Base-by-base conservation (phyloP, 2,329 filamentous ascomycete genomes). In the Clonostachys rosea region DNA sequence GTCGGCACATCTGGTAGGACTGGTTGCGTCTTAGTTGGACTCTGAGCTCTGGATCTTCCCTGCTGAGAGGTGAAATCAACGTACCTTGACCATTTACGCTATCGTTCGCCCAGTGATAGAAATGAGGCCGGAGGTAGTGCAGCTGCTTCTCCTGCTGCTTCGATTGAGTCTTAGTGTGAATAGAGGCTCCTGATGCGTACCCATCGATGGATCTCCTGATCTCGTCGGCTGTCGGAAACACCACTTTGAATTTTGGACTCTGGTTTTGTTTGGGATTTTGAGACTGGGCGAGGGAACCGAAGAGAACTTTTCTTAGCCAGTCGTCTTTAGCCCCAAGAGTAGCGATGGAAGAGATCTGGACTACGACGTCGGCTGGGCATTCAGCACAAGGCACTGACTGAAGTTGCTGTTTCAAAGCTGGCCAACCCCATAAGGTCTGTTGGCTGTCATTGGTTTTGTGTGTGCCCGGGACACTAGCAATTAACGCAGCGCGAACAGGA, bases 201-300 rank as follows among this genome's bases (percentile, higher is more conserved):
- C 91, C 91, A 57, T 91, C 86, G 0, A 95, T 62, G 0, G 86
- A 91, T 39, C 71, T 71, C 14, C 89, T 80, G 48, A 96, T 87
- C 60, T 95, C 89, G 45, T 87, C 78, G 0, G 86, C 73, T 0
- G 89, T 92, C 0, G 91, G 91, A 54, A 92, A 96, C 5, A 96
- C 77, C 36, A 96, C 74, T 44, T 83, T 86, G 65, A 87, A 84
- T 5, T 66, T 71, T 1, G 83, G 76, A 35, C 49, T 52, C 17
- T 64, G 66, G 3, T 9, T 39, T 2, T 51, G 44, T 7, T 20
- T 14, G 5, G 42, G 44, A 52, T 36, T 50, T 10, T 41, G 24
- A 41, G 48, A 47, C 34, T 56, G 61, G 2, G 63, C 59, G 4
- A 84, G 56, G 1, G 76, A 60, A 11, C 66, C 65, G 57, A 87